Evolutionary conservation across 1,284 basidiomycete species (phyloP).

Genomic region (Leccinum pseudoinsigne): DNA sequence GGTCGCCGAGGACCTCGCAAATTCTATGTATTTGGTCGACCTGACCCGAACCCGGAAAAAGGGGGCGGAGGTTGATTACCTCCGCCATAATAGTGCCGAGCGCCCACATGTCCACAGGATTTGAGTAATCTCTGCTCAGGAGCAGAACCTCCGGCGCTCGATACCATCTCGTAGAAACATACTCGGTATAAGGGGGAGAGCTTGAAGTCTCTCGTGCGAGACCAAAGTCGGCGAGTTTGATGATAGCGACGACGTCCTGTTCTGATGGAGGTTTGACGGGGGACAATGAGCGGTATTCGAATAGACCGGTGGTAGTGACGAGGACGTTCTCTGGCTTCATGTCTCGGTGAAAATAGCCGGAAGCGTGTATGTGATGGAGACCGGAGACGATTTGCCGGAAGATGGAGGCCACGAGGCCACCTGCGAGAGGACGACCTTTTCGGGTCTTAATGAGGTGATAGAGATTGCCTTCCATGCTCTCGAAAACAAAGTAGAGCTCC

Average conservation of each 20-base stretch:
- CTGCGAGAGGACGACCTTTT: constrained; percentile 91
- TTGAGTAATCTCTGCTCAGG: constrained; percentile 89
- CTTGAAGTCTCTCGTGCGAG: constrained; percentile 91
- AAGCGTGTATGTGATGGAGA: constrained; percentile 88
- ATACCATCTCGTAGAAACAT: constrained; percentile 99
- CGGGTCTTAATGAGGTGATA: constrained; percentile 99
- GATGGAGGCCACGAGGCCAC: constrained; percentile 93
- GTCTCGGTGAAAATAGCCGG: constrained; percentile 98
- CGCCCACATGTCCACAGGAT: constrained; percentile 99
- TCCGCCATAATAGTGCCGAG: constrained; percentile 98
- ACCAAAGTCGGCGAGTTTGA: constrained; percentile 99
- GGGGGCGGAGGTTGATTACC: constrained; percentile 90
- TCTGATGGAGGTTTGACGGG: constrained; percentile 66
- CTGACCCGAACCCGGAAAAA: constrained; percentile 98
- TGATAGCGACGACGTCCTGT: constrained; percentile 94
- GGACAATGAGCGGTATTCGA: constrained; percentile 87
- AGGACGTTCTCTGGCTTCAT: constrained; percentile 99
- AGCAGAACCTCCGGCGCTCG: constrained; percentile 97
- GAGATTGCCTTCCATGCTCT: constrained; percentile 99
- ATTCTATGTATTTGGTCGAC: constrained; percentile 93
- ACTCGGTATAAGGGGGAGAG: constrained; percentile 95
- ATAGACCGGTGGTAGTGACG: constrained; percentile 97
- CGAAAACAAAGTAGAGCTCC: constrained; percentile 99
- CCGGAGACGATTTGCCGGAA: constrained; percentile 92
- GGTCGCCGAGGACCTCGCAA: constrained; percentile 92